A percentile compares a stretch with the other conserved stretches of the same genome.
phyloP scores from a whole-genome alignment of 2,329 filamentous ascomycete species.

The Ceratocystis cubensis region DNA sequence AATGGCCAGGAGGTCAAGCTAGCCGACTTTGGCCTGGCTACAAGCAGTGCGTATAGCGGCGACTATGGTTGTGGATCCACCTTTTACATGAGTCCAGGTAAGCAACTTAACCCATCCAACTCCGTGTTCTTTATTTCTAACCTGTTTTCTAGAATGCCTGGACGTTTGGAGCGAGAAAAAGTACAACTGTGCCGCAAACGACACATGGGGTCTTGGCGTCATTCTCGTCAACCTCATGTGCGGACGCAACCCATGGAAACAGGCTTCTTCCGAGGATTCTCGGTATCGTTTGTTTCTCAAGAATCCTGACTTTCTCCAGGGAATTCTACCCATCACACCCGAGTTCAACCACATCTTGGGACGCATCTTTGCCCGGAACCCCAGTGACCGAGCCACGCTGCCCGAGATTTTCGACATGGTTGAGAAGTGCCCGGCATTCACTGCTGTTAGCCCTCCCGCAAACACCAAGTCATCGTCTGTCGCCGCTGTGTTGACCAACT shows the following conservation, averaged over 20 bases:
- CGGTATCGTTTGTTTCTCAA: constrained; percentile 86
- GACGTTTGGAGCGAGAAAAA: constrained; percentile 60
- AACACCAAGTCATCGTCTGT: neutral
- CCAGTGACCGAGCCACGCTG: constrained; percentile 68
- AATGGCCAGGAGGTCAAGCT: constrained; percentile 83
- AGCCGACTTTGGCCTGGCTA: constrained; percentile 93
- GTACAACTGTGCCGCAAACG: constrained; percentile 90
- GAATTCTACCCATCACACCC: constrained; percentile 80
- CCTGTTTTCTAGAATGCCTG: constrained; percentile 59
- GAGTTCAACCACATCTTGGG: constrained; percentile 81
- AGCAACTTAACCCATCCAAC: constrained; percentile 26
- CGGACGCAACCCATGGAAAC: constrained; percentile 97
- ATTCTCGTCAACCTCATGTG: constrained; percentile 96
- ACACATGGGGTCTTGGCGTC: constrained; percentile 96
- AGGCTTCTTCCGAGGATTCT: constrained; percentile 82
- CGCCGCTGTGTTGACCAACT: neutral
- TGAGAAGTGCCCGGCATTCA: constrained; percentile 63
- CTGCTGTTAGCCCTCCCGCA: constrained; percentile 16
- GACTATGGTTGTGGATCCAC: constrained; percentile 97
- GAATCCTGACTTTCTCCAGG: constrained; percentile 76
- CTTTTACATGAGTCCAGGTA: constrained; percentile 99
- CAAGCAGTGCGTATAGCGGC: constrained; percentile 66
- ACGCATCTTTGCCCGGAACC: constrained; percentile 77
- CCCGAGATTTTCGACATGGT: constrained; percentile 68
- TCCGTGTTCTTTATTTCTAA: constrained; percentile 26